Base-by-base conservation (phyloP, 2,329 filamentous ascomycete species). In the Thielaviopsis ethacetica region DNA sequence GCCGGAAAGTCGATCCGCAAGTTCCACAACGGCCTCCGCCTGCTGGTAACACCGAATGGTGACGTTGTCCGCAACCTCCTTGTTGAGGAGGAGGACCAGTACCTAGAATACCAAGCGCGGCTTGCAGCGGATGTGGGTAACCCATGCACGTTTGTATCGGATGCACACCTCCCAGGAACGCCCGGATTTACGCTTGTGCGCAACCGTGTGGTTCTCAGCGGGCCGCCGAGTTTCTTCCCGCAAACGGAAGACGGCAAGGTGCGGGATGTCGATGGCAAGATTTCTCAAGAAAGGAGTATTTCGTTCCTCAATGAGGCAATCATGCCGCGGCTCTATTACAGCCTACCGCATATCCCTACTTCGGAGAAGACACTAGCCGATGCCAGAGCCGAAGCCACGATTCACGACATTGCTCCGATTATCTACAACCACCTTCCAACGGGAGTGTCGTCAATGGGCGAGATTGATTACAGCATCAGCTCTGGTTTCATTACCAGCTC, bases 1-100 rank as follows among this genome's bases (percentile, higher is more conserved):
- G 72, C 75, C 1, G 82, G 81, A 54, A 74, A 76, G 62, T 72
- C 80, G 12, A 79, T 85, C 9, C 78, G 76, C 61, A 85, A 84
- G 67, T 70, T 82, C 47, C 71, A 71, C 54, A 70, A 71, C 55
- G 82, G 81, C 59, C 77, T 79, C 67, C 78, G 84, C 26, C 82
- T 86, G 63, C 77, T 91, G 64, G 80, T 91, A 57, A 90, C 86
- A 0, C 85, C 86, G 0, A 83, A 85, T 62, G 86, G 87, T 12
- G 83, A 88, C 62, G 87, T 85, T 67, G 75, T 91, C n/a, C 82
- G 84, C 63, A 84, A 86, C 60, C 71, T 93, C 58, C 82, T 77
- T 1, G 71, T 77, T 3, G 80, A 84, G 50, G 83, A 91, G 62
- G 86, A 91, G 66, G 75, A 83, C 38, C 77, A 78, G 4, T 91